Percentiles rank a stretch among this genome's conserved stretches.
Conservation (phyloP, 441 rosid species). For the Sinapis alba region DNA sequence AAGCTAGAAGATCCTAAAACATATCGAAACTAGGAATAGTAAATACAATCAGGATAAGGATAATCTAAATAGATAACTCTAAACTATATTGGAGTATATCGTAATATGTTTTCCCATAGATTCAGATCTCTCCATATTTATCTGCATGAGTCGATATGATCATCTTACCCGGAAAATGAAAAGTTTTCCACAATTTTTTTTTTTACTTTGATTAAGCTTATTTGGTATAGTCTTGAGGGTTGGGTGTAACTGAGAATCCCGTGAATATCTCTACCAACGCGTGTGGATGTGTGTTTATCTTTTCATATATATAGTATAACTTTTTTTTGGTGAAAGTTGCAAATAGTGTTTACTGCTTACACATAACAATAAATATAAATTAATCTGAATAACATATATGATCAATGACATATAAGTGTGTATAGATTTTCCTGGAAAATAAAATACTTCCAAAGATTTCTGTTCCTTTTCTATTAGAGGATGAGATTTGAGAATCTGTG, state of each 20-base stretch:
- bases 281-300: neutral
- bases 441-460: neutral
- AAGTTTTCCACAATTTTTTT: neutral
- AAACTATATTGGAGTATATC: too few relatives aligned
- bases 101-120: neutral
- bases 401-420: neutral
- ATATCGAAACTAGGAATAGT: too few relatives aligned
- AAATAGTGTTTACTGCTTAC: neutral
- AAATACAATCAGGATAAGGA: too few relatives aligned
- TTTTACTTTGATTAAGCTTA: neutral
- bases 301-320: neutral
- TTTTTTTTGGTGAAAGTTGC: neutral
- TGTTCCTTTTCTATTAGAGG: constrained; percentile 9
- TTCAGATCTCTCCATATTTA: neutral
- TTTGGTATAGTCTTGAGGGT: constrained; percentile 8
- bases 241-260: constrained; percentile 19
- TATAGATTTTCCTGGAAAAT: constrained; percentile 19
- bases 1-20: too few relatives aligned
- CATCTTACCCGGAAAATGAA: neutral
- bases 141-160: constrained; percentile 25
- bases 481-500: constrained; percentile 8
- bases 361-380: neutral
- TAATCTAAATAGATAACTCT: too few relatives aligned
- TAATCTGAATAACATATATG: neutral
- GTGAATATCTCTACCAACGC: constrained; percentile 10